phyloP scores from a whole-genome alignment of 352 stramenopile species.

The Phytophthora meadii region DNA sequence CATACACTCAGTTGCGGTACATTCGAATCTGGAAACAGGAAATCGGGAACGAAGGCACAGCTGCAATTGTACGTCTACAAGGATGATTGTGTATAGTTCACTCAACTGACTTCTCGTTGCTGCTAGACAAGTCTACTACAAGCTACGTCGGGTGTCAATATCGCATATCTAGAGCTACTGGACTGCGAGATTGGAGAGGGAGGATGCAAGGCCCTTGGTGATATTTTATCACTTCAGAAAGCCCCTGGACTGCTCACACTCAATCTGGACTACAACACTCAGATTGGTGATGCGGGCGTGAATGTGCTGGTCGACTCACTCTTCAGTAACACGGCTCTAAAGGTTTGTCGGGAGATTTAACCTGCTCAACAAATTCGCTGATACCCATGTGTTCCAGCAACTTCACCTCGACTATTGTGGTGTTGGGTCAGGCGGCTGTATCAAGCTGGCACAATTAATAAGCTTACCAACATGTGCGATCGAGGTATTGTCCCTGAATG shows the following conservation, averaged over 20 bases:
- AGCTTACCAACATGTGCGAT: slow-evolving; percentile 60
- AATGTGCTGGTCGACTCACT: slow-evolving; percentile 66
- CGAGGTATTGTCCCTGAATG: slow-evolving; percentile 68
- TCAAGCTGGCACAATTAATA: slow-evolving; percentile 80
- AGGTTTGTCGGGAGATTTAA: slow-evolving; percentile 34
- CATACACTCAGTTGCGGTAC: slow-evolving; percentile 74
- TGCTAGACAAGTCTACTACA: slow-evolving; percentile 55
- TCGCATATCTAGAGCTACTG: slow-evolving; percentile 81
- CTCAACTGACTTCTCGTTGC: background rate
- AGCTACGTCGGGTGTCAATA: slow-evolving; percentile 58
- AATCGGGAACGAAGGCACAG: slow-evolving; percentile 74
- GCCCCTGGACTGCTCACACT: slow-evolving; percentile 71
- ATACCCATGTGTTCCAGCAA: slow-evolving; percentile 44
- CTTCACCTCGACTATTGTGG: slow-evolving; percentile 80
- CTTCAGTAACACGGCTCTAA: slow-evolving; percentile 72
- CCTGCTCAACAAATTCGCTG: background rate
- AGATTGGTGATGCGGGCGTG: slow-evolving; percentile 64
- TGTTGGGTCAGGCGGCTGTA: slow-evolving; percentile 47
- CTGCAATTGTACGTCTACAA: slow-evolving; percentile 58
- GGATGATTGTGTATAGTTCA: background rate
- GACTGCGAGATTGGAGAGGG: slow-evolving; percentile 75
- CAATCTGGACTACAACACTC: slow-evolving; percentile 79
- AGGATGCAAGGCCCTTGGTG: slow-evolving; percentile 63
- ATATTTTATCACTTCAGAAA: slow-evolving; percentile 58
- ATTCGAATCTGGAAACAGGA: slow-evolving; percentile 87